Base-by-base conservation (phyloP, 768 basidiomycete genomes). In the Collybia nuda region DNA sequence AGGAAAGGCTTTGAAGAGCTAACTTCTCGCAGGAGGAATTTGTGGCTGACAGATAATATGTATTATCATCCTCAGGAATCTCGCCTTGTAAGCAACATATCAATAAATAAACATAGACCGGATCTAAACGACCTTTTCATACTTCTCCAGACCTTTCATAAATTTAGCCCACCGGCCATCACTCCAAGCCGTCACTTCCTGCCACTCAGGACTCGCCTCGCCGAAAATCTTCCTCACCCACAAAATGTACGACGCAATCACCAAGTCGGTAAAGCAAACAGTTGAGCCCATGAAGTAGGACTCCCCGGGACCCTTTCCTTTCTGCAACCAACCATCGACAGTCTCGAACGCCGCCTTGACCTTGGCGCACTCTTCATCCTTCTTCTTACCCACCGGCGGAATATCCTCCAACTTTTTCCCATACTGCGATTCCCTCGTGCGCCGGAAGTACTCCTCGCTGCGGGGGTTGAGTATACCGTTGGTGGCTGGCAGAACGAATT, bases 401-500 rank as follows among this genome's bases (percentile, higher is more conserved):
- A 46, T 6, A 24, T 37, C 44, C 35, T 46, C 44, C 12, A 46
- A 1, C 21, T 32, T 46, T 2, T n/a, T 22, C 5, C 21, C 21
- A 36, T 36, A 46, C 35, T 14, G 23, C 15, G 2, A 8, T 18
- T 32, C 14, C 11, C 18, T 18, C 6, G n/a, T 21, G 11, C 44
- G 18, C 29, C 44, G 23, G 35, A 53, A 55, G 44, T 57, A 53
- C 28, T 55, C 54, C 6, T 37, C 40, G 18, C 53, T 51, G 12
- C 46, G 15, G 2, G 44, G 48, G 6, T 51, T 28, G n/a, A 60
- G 50, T 6, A 52, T 26, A 23, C 29, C 23, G 15, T 54, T 47
- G 28, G 44, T 55, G 11, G 36, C 1, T 5, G 46, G 48, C 2
- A 52, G 23, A 32, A 38, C n/a, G 11, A 58, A 45, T 9, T 14